These are phyloP conservation scores for Micractinium conductrix DNA, from an alignment of 139 green algal genomes.

Conservation along the genomic window DNA sequence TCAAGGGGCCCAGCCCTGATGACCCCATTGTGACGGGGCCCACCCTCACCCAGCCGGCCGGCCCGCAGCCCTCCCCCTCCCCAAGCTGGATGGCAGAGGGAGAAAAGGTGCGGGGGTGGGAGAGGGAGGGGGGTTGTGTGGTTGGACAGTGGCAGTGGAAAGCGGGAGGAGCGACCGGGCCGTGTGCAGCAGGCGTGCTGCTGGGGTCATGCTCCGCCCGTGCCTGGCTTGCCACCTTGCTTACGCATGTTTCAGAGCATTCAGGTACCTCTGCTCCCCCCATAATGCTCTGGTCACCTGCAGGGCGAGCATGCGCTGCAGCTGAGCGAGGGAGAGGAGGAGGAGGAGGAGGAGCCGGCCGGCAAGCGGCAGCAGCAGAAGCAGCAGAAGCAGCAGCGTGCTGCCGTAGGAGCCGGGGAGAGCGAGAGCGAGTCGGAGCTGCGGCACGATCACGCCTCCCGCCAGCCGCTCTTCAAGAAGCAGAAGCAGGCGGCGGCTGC, in stretches of 20 bases:
- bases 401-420: too few species aligned
- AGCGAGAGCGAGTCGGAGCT: constrained; percentile 30
- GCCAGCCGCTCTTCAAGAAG: background rate
- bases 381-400: too few species aligned
- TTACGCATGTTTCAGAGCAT: background rate
- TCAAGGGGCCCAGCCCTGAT: background rate
- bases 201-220: too few species aligned
- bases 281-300: background rate
- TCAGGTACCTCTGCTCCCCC: background rate
- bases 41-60: background rate
- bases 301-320: background rate
- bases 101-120: background rate
- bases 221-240: background rate
- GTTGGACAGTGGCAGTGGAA: background rate
- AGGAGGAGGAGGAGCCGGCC: too few species aligned
- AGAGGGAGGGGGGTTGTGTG: background rate
- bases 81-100: constrained; percentile 3
- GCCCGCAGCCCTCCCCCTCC: too few species aligned
- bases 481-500: background rate
- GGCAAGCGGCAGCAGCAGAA: too few species aligned
- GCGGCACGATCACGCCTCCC: constrained; percentile 22
- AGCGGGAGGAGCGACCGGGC: too few species aligned
- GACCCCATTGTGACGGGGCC: constrained; percentile 11
- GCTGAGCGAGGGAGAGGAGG: background rate
- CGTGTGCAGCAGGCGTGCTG: too few species aligned